These are phyloP conservation scores for Stephania japonica DNA, from an alignment of 164 flowering plant species.

Conservation along the genomic window DNA sequence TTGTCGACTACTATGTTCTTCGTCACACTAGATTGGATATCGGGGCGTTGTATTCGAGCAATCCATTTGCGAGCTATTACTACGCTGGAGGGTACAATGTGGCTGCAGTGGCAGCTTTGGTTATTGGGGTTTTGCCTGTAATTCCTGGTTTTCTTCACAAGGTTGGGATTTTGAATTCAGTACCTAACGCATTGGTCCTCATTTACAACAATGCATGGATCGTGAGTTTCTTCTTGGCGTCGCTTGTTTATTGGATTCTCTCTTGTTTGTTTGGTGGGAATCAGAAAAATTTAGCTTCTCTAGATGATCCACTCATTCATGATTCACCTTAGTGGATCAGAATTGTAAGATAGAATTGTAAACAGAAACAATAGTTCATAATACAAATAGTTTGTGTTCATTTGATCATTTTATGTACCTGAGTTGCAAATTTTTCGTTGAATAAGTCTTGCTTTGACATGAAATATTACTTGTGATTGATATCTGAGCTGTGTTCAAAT, in stretches of 20 bases:
- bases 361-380: background rate
- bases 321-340: constrained; percentile 7
- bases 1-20: constrained; percentile 69
- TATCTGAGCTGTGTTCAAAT: too few species aligned
- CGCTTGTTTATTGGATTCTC: constrained; percentile 48
- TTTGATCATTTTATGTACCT: background rate
- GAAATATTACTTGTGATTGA: too few species aligned
- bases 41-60: constrained; percentile 48
- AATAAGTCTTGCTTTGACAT: too few species aligned
- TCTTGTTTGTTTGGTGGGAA: constrained; percentile 25
- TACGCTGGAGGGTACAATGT: constrained; percentile 69
- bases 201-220: constrained; percentile 90
- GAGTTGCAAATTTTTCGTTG: background rate
- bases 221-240: constrained; percentile 63
- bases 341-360: too few species aligned
- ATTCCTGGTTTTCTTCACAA: constrained; percentile 83
- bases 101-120: constrained; percentile 55
- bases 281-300: constrained; percentile 10
- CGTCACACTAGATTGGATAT: constrained; percentile 36
- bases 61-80: constrained; percentile 53
- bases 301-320: constrained; percentile 47
- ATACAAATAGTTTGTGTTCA: background rate
- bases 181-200: constrained; percentile 28
- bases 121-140: constrained; percentile 71
- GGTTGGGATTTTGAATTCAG: constrained; percentile 39